Percentiles rank a stretch among this genome's conserved stretches.
These are phyloP conservation scores for Talaromyces sp. DNA, from an alignment of 2,329 filamentous ascomycete genomes.

Conservation along the genomic window DNA sequence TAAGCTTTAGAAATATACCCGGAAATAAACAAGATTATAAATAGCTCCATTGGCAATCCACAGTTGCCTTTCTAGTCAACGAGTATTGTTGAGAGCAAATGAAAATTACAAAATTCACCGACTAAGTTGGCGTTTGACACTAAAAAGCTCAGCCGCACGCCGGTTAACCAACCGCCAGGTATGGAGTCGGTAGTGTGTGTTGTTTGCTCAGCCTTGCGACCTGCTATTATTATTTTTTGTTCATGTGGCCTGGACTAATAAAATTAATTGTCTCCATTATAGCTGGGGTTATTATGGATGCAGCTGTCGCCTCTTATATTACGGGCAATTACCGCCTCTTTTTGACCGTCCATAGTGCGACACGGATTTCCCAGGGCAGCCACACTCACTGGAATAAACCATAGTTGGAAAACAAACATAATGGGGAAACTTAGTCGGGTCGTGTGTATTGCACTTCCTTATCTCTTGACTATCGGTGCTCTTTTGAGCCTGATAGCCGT, in stretches of 20 bases:
- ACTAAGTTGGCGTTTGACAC: background rate
- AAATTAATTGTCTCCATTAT: background rate
- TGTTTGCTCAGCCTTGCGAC: background rate
- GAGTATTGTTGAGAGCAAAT: background rate
- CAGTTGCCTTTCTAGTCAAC: background rate
- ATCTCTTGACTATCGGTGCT: slow-evolving; percentile 72
- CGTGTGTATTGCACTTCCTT: slow-evolving; percentile 81
- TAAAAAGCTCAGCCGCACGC: background rate
- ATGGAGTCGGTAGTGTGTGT: background rate
- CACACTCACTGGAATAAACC: background rate
- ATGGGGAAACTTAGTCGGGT: slow-evolving; percentile 75
- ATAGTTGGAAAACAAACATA: background rate
- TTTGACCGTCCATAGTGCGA: background rate
- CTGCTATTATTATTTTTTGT: background rate
- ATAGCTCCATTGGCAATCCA: background rate
- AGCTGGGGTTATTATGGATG: background rate
- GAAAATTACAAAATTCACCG: background rate
- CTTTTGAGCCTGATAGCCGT: slow-evolving; percentile 63
- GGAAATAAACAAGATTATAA: background rate
- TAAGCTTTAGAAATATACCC: background rate
- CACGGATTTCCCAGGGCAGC: background rate
- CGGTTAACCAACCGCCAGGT: background rate
- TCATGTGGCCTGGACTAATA: background rate
- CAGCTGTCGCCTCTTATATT: background rate
- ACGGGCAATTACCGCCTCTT: background rate